Evolutionary conservation across 2,329 filamentous ascomycete genomes (phyloP).

Genomic region (Paracoccidioides brasiliensis): DNA sequence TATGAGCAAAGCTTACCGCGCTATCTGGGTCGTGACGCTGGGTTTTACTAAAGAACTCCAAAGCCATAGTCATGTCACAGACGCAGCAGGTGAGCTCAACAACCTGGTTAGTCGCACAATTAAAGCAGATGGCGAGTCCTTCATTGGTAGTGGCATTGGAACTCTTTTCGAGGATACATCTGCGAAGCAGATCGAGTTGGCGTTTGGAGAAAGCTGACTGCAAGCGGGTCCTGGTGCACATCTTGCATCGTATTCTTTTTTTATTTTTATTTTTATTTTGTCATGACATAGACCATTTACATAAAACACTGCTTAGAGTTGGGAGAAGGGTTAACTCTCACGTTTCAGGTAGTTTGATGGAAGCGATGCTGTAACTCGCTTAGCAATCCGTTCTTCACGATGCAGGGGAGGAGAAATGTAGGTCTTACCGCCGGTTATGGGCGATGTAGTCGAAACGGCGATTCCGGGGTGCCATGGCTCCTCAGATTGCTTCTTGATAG

Average conservation of each 20-base stretch:
- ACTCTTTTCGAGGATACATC: constrained; percentile 14
- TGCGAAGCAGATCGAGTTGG: constrained; percentile 28
- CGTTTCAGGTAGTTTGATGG: constrained; percentile 21
- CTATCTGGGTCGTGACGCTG: constrained; percentile 35
- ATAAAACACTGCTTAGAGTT: neutral
- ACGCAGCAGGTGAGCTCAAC: constrained; percentile 37
- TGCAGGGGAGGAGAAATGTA: neutral
- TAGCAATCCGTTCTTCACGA: neutral
- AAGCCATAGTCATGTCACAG: constrained; percentile 34
- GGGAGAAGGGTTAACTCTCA: constrained; percentile 13
- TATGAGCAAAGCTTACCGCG: constrained; percentile 25
- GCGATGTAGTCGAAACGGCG: constrained; percentile 16
- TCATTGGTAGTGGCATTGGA: constrained; percentile 9
- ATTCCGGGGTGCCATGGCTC: constrained; percentile 10
- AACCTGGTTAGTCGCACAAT: constrained; percentile 31
- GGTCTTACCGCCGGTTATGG: constrained; percentile 14
- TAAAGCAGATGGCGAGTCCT: constrained; percentile 28
- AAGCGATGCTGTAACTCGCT: constrained; percentile 16
- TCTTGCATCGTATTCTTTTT: constrained; percentile 35
- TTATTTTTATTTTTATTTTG: neutral
- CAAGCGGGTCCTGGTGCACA: constrained; percentile 32
- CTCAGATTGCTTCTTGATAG: neutral
- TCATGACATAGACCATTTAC: neutral
- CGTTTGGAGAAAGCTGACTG: constrained; percentile 34
- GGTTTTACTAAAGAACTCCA: constrained; percentile 38